Base-by-base conservation (phyloP, 208 protist genomes). In the Plasmodiophora brassicae region DNA sequence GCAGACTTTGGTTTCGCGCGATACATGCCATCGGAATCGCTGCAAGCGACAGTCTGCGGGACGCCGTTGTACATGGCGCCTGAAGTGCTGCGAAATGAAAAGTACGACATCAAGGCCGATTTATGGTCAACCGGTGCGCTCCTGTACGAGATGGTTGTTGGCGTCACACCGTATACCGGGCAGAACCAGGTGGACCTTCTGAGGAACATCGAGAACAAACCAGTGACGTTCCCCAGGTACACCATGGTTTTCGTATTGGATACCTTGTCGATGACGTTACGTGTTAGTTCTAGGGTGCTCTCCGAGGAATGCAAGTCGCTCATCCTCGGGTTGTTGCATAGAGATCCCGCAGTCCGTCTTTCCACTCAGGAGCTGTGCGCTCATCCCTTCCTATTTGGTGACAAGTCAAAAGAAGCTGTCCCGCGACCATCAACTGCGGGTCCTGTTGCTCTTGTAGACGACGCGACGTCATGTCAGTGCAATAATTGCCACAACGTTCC, bases 1-100 rank as follows among this genome's bases (percentile, higher is more conserved):
- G 65, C 65, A n/a, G 65, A 78, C n/a, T 78, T 78, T 38, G 65
- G 65, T 14, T 32, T 78, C n/a, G 65, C 65, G 32, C 32, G 65
- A 38, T 78, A 36, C 14, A 38, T 5, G 20, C 20, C n/a, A 5
- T 38, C 14, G 32, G 65, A 78, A 78, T 5, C n/a, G 41, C 20
- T 78, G n/a, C 32, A n/a, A 36, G 14, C 32, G n/a, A 78, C 65
- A 8, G 41, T 78, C 20, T 78, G 65, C n/a, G 65, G 65, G 20
- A 44, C 65, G 20, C 65, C 65, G 20, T 32, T 38, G n/a, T 78
- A 78, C 41, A 78, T 78, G 65, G 65, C 65, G 5, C 65, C 65
- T 38, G 65, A 78, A 32, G 41, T 78, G 10, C 65, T 78, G 32
- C 65, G 65, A 14, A 78, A 78, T 78, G 14, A 78, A 36, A 5